phyloP scores from a whole-genome alignment of 2,329 filamentous ascomycete species.

The Thielaviopsis populi region DNA sequence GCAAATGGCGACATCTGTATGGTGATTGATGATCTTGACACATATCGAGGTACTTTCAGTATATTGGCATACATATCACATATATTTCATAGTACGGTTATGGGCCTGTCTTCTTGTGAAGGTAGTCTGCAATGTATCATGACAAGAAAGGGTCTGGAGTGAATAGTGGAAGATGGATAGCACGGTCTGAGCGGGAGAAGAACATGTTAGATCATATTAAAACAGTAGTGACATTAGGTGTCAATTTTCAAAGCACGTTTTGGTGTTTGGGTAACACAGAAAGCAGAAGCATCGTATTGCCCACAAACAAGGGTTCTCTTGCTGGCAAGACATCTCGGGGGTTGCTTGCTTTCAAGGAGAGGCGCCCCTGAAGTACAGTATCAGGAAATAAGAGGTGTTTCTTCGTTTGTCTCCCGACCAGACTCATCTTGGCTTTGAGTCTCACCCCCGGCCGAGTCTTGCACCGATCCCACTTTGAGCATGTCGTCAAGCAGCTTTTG shows the following conservation, averaged over 20 bases:
- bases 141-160: neutral
- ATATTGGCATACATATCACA: no score
- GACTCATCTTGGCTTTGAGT: neutral
- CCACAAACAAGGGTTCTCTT: neutral
- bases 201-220: neutral
- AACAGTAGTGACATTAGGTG: neutral
- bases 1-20: no score
- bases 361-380: neutral
- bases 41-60: no score
- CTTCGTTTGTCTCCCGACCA: slow-evolving; percentile 20
- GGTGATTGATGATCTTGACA: no score
- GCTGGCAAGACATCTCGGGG: neutral
- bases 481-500: slow-evolving; percentile 9
- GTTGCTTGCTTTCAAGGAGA: neutral
- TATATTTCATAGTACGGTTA: no score
- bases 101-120: no score
- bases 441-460: neutral
- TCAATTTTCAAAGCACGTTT: neutral
- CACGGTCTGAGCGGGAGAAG: neutral
- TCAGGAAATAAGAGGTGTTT: slow-evolving; percentile 24
- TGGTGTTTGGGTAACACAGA: neutral
- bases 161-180: no score
- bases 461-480: neutral
- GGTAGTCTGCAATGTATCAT: no score
- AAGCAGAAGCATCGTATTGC: neutral